Evolutionary conservation across 148 eudicot genomes (phyloP).

Genomic region (Pouteria glomerata): DNA sequence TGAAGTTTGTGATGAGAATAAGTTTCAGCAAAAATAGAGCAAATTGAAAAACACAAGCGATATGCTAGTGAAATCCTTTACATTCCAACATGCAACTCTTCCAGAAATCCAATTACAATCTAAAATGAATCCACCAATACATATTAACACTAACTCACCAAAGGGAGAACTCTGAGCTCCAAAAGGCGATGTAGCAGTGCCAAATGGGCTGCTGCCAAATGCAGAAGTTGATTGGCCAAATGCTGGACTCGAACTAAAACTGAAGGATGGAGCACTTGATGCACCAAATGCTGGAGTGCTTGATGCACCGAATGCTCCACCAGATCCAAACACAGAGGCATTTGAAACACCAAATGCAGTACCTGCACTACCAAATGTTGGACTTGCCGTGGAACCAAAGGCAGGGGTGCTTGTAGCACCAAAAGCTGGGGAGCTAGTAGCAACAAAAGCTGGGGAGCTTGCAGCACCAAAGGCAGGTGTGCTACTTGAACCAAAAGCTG

Average conservation of each 20-base stretch:
- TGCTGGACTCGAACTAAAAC: constrained; percentile 32
- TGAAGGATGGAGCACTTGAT: constrained; percentile 33
- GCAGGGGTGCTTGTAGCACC: constrained; percentile 33
- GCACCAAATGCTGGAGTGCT: constrained; percentile 52
- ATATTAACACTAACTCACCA: constrained; percentile 35
- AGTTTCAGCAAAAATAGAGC: constrained; percentile 14
- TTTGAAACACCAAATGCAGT: constrained; percentile 56
- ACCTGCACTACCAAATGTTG: constrained; percentile 46
- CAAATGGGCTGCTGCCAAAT: constrained; percentile 56
- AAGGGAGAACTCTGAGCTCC: constrained; percentile 58
- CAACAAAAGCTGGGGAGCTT: constrained; percentile 62
- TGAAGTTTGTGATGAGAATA: constrained; percentile 1
- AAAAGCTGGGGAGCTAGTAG: constrained; percentile 40
- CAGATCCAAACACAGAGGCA: constrained; percentile 50
- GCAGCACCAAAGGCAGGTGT: constrained; percentile 63
- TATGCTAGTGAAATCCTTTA: constrained; percentile 5
- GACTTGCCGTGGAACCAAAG: constrained; percentile 34
- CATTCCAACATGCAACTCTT: not conserved
- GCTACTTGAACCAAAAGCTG: constrained; percentile 70
- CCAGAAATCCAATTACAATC: not conserved
- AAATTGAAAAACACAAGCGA: not conserved
- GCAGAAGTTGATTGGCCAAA: constrained; percentile 54
- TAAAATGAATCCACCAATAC: not conserved
- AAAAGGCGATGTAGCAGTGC: constrained; percentile 48
- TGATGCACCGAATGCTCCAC: constrained; percentile 58